Conservation (phyloP, 2,329 filamentous ascomycete species). For the Xylaria sp. region DNA sequence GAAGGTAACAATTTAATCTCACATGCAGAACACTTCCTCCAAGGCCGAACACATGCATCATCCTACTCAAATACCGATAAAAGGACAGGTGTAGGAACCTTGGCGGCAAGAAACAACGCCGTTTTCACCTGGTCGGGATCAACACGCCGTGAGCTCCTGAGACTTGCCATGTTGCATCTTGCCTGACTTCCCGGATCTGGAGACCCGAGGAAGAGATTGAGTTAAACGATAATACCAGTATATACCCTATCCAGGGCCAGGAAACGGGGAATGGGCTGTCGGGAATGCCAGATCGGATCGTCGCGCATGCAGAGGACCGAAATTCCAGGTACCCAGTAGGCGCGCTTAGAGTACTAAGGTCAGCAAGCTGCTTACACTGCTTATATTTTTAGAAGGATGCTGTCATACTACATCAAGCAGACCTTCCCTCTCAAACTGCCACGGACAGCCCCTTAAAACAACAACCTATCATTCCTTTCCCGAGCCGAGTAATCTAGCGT, state of each 20-base stretch:
- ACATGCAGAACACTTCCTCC: background rate
- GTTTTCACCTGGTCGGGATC: slow-evolving; percentile 18
- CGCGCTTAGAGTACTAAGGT: background rate
- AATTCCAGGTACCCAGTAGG: slow-evolving; percentile 22
- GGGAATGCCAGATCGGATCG: slow-evolving; percentile 21
- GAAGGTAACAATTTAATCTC: too few relatives aligned
- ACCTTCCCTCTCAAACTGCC: slow-evolving; percentile 13
- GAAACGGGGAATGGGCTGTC: slow-evolving; percentile 16
- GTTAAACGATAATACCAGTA: background rate
- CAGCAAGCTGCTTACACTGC: slow-evolving; percentile 1
- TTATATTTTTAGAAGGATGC: slow-evolving; percentile 14
- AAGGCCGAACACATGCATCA: slow-evolving; percentile 2
- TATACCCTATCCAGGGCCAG: slow-evolving; percentile 15
- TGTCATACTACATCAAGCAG: slow-evolving; percentile 13
- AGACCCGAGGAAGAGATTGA: background rate
- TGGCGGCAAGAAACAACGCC: background rate
- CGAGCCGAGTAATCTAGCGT: slow-evolving; percentile 15
- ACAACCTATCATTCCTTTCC: slow-evolving; percentile 22
- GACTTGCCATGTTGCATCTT: slow-evolving; percentile 29
- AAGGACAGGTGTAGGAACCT: background rate
- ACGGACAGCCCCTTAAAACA: slow-evolving; percentile 32
- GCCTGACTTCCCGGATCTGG: slow-evolving; percentile 25
- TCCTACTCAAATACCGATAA: background rate
- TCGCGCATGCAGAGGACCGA: slow-evolving; percentile 10
- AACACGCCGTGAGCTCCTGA: slow-evolving; percentile 19